Evolutionary conservation across 2,329 filamentous ascomycete species (phyloP).

Genomic region (Pezicula radicicola): DNA sequence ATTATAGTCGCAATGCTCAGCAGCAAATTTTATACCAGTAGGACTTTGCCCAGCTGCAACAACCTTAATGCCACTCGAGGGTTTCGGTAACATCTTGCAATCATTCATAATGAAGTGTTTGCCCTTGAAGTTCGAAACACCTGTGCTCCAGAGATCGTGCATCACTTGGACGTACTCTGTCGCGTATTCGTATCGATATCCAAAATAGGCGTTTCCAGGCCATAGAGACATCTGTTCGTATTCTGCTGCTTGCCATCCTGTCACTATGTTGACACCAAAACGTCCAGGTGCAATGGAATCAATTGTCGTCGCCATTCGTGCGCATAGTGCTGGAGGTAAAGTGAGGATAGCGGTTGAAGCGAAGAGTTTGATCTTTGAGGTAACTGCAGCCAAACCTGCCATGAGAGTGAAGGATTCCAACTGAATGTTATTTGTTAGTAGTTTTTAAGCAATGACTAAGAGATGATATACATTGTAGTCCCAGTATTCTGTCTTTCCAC

Average conservation of each 20-base stretch:
- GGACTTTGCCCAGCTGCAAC: constrained; percentile 27
- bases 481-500: constrained; percentile 26
- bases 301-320: constrained; percentile 26
- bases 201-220: constrained; percentile 22
- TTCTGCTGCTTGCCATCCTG: constrained; percentile 27
- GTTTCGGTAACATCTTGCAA: constrained; percentile 21
- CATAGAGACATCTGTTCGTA: constrained; percentile 28
- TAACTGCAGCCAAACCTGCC: constrained; percentile 26
- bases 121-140: constrained; percentile 26
- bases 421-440: no score
- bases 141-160: constrained; percentile 26
- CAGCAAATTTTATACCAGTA: constrained; percentile 24
- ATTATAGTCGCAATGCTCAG: constrained; percentile 24
- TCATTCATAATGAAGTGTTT: constrained; percentile 28
- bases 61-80: constrained; percentile 15
- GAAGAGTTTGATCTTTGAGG: constrained; percentile 25
- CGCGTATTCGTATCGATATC: constrained; percentile 28
- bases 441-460: neutral
- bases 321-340: constrained; percentile 22
- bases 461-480: constrained; percentile 23
- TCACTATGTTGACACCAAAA: constrained; percentile 28
- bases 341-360: constrained; percentile 24
- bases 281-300: constrained; percentile 26
- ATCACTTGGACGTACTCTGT: constrained; percentile 27
- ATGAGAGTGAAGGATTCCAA: constrained; percentile 29